phyloP scores from a whole-genome alignment of 306 rosid species.

The Corylus americana region DNA sequence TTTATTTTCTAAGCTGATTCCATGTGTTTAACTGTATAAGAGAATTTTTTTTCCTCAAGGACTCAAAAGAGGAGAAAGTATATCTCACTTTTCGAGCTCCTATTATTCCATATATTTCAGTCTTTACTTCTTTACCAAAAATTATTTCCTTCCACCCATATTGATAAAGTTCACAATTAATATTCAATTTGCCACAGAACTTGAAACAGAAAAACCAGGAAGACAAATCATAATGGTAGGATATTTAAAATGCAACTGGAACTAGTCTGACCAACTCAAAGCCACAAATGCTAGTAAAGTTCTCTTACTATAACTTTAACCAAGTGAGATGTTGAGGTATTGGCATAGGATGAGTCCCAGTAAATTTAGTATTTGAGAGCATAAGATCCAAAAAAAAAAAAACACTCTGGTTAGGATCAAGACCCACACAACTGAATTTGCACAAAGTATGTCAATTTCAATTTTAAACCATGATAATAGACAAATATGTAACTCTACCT shows the following conservation, averaged over 20 bases:
- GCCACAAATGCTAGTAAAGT: background rate
- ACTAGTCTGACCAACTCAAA: background rate
- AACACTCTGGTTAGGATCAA: background rate
- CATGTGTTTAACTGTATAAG: background rate
- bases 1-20: background rate
- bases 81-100: background rate
- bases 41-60: background rate
- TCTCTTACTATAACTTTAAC: background rate
- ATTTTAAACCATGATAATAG: slow-evolving; percentile 9
- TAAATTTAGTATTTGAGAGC: background rate
- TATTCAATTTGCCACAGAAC: background rate
- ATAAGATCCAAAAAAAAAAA: background rate
- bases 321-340: background rate
- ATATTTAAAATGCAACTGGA: background rate
- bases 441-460: slow-evolving; percentile 6
- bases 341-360: background rate
- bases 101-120: background rate
- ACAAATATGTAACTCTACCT: slow-evolving; percentile 47
- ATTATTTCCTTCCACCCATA: background rate
- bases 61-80: background rate
- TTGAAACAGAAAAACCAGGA: background rate
- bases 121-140: background rate
- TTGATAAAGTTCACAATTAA: background rate
- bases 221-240: background rate
- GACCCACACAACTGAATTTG: background rate